A percentile compares a stretch with the other conserved stretches of the same genome.
phyloP scores from a whole-genome alignment of 1,284 basidiomycete genomes.

The Cryptococcus hybrid region DNA sequence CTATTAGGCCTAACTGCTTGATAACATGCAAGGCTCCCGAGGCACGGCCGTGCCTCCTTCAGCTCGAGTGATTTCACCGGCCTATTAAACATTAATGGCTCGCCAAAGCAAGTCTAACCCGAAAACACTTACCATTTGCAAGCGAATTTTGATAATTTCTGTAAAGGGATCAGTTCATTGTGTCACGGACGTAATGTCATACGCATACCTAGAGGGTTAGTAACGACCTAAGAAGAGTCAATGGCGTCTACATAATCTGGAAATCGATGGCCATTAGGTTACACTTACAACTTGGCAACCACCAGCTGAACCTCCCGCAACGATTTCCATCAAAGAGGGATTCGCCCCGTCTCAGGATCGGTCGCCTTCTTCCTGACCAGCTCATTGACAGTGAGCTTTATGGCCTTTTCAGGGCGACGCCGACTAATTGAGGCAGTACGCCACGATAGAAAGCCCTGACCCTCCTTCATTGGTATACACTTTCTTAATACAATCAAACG shows the following conservation, averaged over 20 bases:
- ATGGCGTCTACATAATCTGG: background rate
- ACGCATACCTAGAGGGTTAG: conserved; percentile 76
- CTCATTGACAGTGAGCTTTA: conserved; percentile 84
- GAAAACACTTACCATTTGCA: conserved; percentile 70
- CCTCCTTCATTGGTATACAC: conserved; percentile 91
- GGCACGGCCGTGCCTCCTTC: conserved; percentile 68
- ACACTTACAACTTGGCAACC: conserved; percentile 91
- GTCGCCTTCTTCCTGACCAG: conserved; percentile 77
- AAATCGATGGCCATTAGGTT: background rate
- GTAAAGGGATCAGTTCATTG: background rate
- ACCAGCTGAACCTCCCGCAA: conserved; percentile 90
- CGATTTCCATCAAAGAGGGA: conserved; percentile 81
- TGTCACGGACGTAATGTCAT: no score
- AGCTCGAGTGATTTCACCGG: conserved; percentile 79
- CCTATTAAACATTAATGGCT: conserved; percentile 14
- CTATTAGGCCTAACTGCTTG: conserved; percentile 84
- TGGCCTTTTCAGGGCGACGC: conserved; percentile 90
- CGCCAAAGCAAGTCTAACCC: background rate
- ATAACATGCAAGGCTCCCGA: conserved; percentile 87
- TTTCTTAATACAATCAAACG: conserved; percentile 88
- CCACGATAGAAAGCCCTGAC: conserved; percentile 92
- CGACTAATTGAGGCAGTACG: conserved; percentile 90
- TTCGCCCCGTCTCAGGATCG: conserved; percentile 92
- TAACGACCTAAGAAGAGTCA: conserved; percentile 63
- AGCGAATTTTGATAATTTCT: conserved; percentile 81